Evolutionary conservation across 345 rosid genomes (phyloP).

Genomic region (Ceriops tagal): DNA sequence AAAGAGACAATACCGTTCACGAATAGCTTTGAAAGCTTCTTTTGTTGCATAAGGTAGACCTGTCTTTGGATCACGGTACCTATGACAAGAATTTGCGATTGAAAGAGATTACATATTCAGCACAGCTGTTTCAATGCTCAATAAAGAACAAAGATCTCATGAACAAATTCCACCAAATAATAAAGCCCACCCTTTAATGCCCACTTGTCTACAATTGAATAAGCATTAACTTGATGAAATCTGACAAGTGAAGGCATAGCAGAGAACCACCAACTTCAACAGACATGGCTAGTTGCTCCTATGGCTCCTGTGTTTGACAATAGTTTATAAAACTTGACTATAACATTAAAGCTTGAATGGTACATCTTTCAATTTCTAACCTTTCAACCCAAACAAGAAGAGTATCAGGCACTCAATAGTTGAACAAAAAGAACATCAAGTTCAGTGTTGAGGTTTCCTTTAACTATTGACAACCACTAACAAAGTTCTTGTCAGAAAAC

Average conservation of each 20-base stretch:
- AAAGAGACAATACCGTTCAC: constrained; percentile 51
- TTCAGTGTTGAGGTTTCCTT: too few species aligned
- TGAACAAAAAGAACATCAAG: too few species aligned
- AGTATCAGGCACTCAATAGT: too few species aligned
- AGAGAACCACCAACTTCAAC: not conserved
- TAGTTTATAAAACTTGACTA: too few species aligned
- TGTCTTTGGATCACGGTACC: constrained; percentile 95
- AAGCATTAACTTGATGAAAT: not conserved
- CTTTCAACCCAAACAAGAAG: too few species aligned
- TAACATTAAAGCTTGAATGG: too few species aligned
- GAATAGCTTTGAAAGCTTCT: constrained; percentile 81
- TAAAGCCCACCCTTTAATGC: not conserved
- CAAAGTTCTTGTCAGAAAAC: too few species aligned
- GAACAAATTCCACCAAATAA: not conserved
- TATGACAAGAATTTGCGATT: constrained; percentile 27
- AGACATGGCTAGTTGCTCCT: too few species aligned
- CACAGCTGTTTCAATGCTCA: not conserved
- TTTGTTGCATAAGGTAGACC: constrained; percentile 77
- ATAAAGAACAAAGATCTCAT: not conserved
- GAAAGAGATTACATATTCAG: not conserved
- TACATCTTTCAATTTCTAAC: too few species aligned
- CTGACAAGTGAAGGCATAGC: not conserved
- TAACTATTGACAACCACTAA: too few species aligned
- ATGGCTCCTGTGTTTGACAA: too few species aligned
- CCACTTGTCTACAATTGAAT: not conserved